Base-by-base conservation (phyloP, 106 monocot species). In the Allium sativum region DNA sequence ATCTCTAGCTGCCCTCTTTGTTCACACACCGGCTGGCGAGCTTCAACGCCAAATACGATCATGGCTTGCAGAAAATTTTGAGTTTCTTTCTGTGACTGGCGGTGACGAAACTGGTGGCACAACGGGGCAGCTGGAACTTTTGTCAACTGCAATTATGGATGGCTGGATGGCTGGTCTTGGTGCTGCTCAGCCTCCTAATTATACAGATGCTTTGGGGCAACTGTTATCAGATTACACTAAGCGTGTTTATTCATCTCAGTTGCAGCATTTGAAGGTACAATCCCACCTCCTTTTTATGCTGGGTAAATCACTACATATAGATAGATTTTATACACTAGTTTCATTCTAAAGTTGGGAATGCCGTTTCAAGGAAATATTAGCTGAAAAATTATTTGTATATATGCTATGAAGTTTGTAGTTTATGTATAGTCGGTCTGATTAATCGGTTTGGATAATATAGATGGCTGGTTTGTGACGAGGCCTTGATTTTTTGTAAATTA, bases 131-230 rank as follows among this genome's bases (percentile, higher is more conserved):
- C 61, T 92, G 50, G 96, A 98, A 67, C 82, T 92, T 70, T 61
- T 98, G 7, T 98, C 96, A 8, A 98, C 92, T 64, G 96, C 96
- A 51, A 98, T 98, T 53, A 98, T 98, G 96, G 96, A 98, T 80
- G 96, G 96, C 58, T 98, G 96, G 96, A 98, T 98, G 96, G 87
- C 96, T 72, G 96, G 96, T 63, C 87, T 98, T 65, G 96, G 96
- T 66, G 71, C 87, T 70, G 84, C 96, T 44, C 84, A 80, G 55
- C 82, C 20, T 64, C 82, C 20, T 64, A 87, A 82, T 13, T 76
- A 64, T 57, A 98, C 96, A 45, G 96, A 98, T 83, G 91, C 96
- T 71, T 67, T 98, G 41, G 96, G 96, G 7, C 96, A 87, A 46
- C 77, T 98, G 44, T 70, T 98, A 68, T 87, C 91, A 64, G 96